phyloP scores from a whole-genome alignment of 495 filamentous ascomycete genomes.

The Aspergillus bridgeri region DNA sequence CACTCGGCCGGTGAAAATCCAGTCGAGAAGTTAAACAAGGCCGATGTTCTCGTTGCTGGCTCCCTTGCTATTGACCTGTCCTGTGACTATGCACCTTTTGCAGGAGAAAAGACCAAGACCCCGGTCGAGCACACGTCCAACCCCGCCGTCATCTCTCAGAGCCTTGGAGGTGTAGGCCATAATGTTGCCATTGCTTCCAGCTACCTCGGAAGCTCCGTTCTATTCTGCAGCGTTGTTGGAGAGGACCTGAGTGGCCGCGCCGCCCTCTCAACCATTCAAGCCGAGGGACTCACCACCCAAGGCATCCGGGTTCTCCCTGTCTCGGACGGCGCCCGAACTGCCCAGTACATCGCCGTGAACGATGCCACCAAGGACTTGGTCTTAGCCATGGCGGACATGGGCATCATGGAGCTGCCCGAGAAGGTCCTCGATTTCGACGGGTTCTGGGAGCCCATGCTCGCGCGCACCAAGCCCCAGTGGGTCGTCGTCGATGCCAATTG shows the following conservation, averaged over 20 bases:
- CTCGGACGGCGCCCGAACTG: slow-evolving; percentile 58
- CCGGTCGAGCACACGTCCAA: slow-evolving; percentile 82
- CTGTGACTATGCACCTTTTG: slow-evolving; percentile 66
- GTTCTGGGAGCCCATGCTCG: slow-evolving; percentile 59
- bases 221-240: slow-evolving; percentile 73
- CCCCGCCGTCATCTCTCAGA: slow-evolving; percentile 71
- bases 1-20: slow-evolving; percentile 9
- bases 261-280: slow-evolving; percentile 57
- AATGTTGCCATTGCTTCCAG: slow-evolving; percentile 84
- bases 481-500: slow-evolving; percentile 83
- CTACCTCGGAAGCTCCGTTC: slow-evolving; percentile 52
- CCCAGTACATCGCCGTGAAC: slow-evolving; percentile 90
- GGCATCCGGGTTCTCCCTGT: slow-evolving; percentile 57
- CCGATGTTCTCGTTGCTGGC: slow-evolving; percentile 81
- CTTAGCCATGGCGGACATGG: slow-evolving; percentile 93
- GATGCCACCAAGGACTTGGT: slow-evolving; percentile 75
- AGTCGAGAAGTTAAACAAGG: slow-evolving; percentile 21
- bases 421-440: slow-evolving; percentile 39
- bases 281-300: slow-evolving; percentile 58
- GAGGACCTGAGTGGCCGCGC: slow-evolving; percentile 74
- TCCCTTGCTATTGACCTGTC: slow-evolving; percentile 84
- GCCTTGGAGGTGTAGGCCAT: slow-evolving; percentile 89
- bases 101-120: slow-evolving; percentile 23
- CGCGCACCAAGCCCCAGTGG: slow-evolving; percentile 60
- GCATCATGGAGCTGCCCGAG: slow-evolving; percentile 63